Evolutionary conservation across 495 filamentous ascomycete species (phyloP), one percentile per base, ranked within the genome.

Genomic region (Xylaria scruposa): DNA sequence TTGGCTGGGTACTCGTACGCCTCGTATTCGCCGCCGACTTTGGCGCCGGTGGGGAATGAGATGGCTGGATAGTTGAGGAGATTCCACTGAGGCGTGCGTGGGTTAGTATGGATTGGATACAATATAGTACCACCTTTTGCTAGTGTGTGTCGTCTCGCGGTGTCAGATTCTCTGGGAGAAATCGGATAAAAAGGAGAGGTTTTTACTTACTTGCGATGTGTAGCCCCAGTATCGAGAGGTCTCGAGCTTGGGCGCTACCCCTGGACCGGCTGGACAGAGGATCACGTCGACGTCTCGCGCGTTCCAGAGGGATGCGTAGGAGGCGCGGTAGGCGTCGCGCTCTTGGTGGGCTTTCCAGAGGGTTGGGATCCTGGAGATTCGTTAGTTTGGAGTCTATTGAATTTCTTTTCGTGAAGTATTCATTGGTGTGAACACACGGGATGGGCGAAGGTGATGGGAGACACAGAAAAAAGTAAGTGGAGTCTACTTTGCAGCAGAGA

Each of bases 221-320:
- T 93, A 95, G 17, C 86, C 85, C 91, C 91, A 93, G 76, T 91
- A 93, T 19, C 86, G 85, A 0, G 87, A 83, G 17, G 87, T 88
- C 44, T 88, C 87, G 60, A 90, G 84, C 64, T 84, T 85, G 6
- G 89, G 85, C 0, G 92, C 91, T 0, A 85, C 85, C 17, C 89
- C 86, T 0, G 88, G 86, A 17, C 86, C 88, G 0, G 84, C 86
- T 0, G 92, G 91, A 64, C 86, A 89, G 0, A 96, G 82, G 56
- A 96, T 89, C 4, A 91, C 91, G 81, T 95, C 93, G 1, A 93
- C 86, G 10, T 74, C 75, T 10, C 13, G 8, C 15, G 33, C 70
- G 71, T 90, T 91, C 85, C 92, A 90, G 4, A 86, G 76, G 38
- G 84, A 81, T 1, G 89, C 86, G 71, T 93, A 92, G 29, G 86